Percentiles rank a stretch among this genome's conserved stretches.
Evolutionary conservation across 768 basidiomycete species (phyloP).

Genomic region (Suillus cothurnatus): DNA sequence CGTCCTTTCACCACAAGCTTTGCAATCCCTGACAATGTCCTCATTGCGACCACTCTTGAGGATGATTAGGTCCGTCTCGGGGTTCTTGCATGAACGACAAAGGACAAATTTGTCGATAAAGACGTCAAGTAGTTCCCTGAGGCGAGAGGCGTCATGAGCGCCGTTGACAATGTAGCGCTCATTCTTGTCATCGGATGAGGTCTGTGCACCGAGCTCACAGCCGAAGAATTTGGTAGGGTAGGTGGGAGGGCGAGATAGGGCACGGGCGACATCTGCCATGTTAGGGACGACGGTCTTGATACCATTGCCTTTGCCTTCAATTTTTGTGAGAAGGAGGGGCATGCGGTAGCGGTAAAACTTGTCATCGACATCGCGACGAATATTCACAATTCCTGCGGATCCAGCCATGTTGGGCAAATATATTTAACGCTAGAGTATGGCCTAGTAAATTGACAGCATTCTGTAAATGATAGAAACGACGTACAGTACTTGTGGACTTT

Average conservation of each 20-base stretch:
- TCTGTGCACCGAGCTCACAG: slow-evolving; percentile 97
- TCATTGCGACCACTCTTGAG: slow-evolving; percentile 81
- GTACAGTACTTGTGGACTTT: slow-evolving; percentile 56
- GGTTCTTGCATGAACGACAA: slow-evolving; percentile 97
- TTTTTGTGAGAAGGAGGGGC: slow-evolving; percentile 93
- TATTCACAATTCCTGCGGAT: slow-evolving; percentile 80
- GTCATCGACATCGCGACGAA: slow-evolving; percentile 95
- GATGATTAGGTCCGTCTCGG: slow-evolving; percentile 94
- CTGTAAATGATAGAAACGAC: slow-evolving; percentile 13
- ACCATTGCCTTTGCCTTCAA: slow-evolving; percentile 99
- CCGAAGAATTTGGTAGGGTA: slow-evolving; percentile 99
- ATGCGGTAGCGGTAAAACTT: slow-evolving; percentile 98
- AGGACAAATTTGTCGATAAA: slow-evolving; percentile 99
- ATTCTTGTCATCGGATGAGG: slow-evolving; percentile 93
- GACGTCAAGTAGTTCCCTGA: slow-evolving; percentile 92
- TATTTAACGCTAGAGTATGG: slow-evolving; percentile 56
- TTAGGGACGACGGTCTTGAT: slow-evolving; percentile 99
- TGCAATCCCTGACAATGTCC: slow-evolving; percentile 94
- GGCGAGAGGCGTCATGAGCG: slow-evolving; percentile 86
- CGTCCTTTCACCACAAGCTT: slow-evolving; percentile 94
- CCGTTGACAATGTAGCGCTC: slow-evolving; percentile 99
- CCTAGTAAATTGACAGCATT: slow-evolving; percentile 8
- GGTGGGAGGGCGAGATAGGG: slow-evolving; percentile 90
- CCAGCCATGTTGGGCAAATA: slow-evolving; percentile 78
- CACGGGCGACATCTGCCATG: slow-evolving; percentile 97